These are phyloP conservation scores for Leucocoprinus sp. DNA, from an alignment of 768 basidiomycete genomes.

Conservation along the genomic window DNA sequence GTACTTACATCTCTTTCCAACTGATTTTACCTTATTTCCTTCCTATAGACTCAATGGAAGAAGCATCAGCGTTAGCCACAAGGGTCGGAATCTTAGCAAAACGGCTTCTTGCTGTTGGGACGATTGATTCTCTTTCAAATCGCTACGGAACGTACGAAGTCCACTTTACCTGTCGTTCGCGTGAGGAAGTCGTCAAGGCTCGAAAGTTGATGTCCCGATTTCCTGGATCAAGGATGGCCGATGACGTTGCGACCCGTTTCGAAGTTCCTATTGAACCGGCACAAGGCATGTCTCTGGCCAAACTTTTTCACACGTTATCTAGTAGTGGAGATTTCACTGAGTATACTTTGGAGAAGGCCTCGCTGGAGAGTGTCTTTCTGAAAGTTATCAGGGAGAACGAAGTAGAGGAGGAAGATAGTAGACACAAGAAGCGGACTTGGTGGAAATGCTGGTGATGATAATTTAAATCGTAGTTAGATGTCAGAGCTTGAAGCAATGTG, in stretches of 20 bases:
- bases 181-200: slow-evolving; percentile 50
- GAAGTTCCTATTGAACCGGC: slow-evolving; percentile 50
- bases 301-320: slow-evolving; percentile 50
- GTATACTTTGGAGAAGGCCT: slow-evolving; percentile 64
- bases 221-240: slow-evolving; percentile 56
- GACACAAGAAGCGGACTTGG: slow-evolving; percentile 14
- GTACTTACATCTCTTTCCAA: slow-evolving; percentile 17
- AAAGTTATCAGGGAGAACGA: slow-evolving; percentile 60
- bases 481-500: slow-evolving; percentile 4
- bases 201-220: slow-evolving; percentile 51
- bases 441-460: slow-evolving; percentile 12
- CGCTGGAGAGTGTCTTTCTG: slow-evolving; percentile 65
- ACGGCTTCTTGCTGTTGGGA: slow-evolving; percentile 63
- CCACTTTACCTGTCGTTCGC: slow-evolving; percentile 60
- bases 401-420: slow-evolving; percentile 38
- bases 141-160: slow-evolving; percentile 73
- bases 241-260: slow-evolving; percentile 71
- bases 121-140: slow-evolving; percentile 50
- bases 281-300: slow-evolving; percentile 41
- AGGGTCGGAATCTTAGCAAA: slow-evolving; percentile 73
- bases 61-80: slow-evolving; percentile 68
- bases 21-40: not conserved
- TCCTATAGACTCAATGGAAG: slow-evolving; percentile 68
- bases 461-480: not conserved
- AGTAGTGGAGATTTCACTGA: slow-evolving; percentile 48